Percentiles rank a stretch among this genome's conserved stretches.
These are phyloP conservation scores for Mitragyna speciosa DNA, from an alignment of 257 asterid genomes.

Conservation along the genomic window DNA sequence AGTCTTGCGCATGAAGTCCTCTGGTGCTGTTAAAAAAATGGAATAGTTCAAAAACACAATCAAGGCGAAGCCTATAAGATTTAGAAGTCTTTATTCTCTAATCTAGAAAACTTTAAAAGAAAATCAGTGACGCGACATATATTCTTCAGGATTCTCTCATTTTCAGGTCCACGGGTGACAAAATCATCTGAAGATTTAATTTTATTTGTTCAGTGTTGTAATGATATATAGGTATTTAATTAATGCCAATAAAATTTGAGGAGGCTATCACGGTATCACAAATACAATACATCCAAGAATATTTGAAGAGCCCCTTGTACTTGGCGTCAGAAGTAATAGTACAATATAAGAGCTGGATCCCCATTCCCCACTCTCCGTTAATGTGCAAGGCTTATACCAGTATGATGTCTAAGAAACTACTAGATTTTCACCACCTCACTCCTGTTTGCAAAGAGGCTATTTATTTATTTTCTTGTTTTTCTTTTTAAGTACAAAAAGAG, in stretches of 20 bases:
- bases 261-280: too few relatives aligned
- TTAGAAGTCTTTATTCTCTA: constrained; percentile 1
- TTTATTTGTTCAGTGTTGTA: not conserved
- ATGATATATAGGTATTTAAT: not conserved
- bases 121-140: not conserved
- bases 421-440: too few relatives aligned
- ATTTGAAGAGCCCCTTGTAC: too few relatives aligned
- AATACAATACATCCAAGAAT: too few relatives aligned
- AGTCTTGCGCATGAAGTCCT: constrained; percentile 73
- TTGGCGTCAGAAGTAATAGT: too few relatives aligned
- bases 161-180: not conserved
- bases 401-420: too few relatives aligned
- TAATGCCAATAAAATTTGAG: not conserved
- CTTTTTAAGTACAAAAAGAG: too few relatives aligned
- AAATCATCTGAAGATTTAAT: not conserved
- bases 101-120: not conserved
- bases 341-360: too few relatives aligned
- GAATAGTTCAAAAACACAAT: not conserved
- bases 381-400: too few relatives aligned
- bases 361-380: too few relatives aligned
- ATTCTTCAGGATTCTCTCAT: not conserved
- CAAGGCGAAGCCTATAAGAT: not conserved
- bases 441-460: too few relatives aligned
- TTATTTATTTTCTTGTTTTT: too few relatives aligned
- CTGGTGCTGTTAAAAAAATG: constrained; percentile 51